phyloP scores from a whole-genome alignment of 305 asterid species.

The Fraxinus sp. region DNA sequence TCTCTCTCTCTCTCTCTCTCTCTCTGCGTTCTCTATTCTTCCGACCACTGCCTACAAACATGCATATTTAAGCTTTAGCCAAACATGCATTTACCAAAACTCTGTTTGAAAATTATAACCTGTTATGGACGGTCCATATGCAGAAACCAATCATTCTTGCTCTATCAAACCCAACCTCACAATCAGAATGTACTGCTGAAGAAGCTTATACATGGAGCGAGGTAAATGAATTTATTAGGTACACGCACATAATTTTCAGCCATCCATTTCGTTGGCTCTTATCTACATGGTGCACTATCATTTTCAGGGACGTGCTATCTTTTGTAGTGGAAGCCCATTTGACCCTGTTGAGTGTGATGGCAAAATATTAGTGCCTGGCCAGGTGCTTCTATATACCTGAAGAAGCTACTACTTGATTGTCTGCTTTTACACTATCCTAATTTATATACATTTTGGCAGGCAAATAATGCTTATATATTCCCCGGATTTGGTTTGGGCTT shows the following conservation, averaged over 20 bases:
- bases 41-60: background rate
- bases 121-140: background rate
- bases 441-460: constrained; percentile 37
- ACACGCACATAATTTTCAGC: background rate
- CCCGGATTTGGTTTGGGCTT: constrained; percentile 94
- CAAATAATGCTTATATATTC: constrained; percentile 88
- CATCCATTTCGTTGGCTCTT: constrained; percentile 8
- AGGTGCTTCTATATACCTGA: constrained; percentile 45
- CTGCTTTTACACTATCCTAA: constrained; percentile 3
- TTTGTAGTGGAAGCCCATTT: constrained; percentile 94
- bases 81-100: background rate
- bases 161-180: constrained; percentile 93
- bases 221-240: constrained; percentile 40
- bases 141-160: constrained; percentile 94
- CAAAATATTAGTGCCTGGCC: constrained; percentile 64
- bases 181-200: constrained; percentile 92
- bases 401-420: background rate
- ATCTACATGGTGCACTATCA: background rate
- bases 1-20: constrained; percentile 6
- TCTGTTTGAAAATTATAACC: background rate
- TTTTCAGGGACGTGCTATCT: constrained; percentile 75
- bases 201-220: constrained; percentile 93
- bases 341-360: constrained; percentile 71
- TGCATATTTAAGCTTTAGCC: background rate
- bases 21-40: background rate